Conservation (phyloP, 2,329 filamentous ascomycete genomes). For the Aplosporella prunicola region DNA sequence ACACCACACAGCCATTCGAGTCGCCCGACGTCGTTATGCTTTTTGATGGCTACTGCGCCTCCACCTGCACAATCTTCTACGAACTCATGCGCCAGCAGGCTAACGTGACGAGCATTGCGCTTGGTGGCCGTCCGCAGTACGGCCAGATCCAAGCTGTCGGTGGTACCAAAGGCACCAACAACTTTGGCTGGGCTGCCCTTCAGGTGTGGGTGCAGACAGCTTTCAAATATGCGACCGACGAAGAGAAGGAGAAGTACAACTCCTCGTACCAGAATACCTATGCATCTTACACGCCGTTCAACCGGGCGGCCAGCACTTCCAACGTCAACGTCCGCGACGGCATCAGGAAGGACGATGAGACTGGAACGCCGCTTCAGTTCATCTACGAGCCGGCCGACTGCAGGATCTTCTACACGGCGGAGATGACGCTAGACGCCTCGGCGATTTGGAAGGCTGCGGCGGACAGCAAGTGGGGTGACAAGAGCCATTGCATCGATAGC, state of each 20-base stretch:
- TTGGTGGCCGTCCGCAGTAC: slow-evolving; percentile 40
- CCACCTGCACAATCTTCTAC: slow-evolving; percentile 48
- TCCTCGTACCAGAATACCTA: slow-evolving; percentile 22
- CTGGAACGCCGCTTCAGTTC: slow-evolving; percentile 28
- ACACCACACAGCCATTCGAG: slow-evolving; percentile 44
- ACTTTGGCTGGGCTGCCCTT: slow-evolving; percentile 26
- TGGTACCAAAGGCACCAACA: slow-evolving; percentile 42
- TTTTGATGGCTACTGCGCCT: slow-evolving; percentile 51
- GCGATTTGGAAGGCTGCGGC: slow-evolving; percentile 30
- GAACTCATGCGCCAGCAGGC: slow-evolving; percentile 46
- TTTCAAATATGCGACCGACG: slow-evolving; percentile 13
- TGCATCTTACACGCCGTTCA: slow-evolving; percentile 18
- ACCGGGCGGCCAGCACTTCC: slow-evolving; percentile 16
- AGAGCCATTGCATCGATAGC: slow-evolving; percentile 22
- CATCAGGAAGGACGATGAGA: slow-evolving; percentile 21
- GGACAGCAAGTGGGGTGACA: slow-evolving; percentile 25
- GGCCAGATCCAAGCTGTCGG: slow-evolving; percentile 47
- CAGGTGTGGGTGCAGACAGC: slow-evolving; percentile 19
- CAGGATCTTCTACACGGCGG: slow-evolving; percentile 31
- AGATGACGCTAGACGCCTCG: slow-evolving; percentile 31
- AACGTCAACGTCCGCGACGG: slow-evolving; percentile 29
- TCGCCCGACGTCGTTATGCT: slow-evolving; percentile 44
- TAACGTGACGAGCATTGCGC: slow-evolving; percentile 44
- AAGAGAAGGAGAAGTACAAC: slow-evolving; percentile 19
- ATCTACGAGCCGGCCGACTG: slow-evolving; percentile 32